A percentile compares a stretch with the other conserved stretches of the same genome.
phyloP scores from a whole-genome alignment of 352 stramenopile species.

The Globisporangium parvum region DNA sequence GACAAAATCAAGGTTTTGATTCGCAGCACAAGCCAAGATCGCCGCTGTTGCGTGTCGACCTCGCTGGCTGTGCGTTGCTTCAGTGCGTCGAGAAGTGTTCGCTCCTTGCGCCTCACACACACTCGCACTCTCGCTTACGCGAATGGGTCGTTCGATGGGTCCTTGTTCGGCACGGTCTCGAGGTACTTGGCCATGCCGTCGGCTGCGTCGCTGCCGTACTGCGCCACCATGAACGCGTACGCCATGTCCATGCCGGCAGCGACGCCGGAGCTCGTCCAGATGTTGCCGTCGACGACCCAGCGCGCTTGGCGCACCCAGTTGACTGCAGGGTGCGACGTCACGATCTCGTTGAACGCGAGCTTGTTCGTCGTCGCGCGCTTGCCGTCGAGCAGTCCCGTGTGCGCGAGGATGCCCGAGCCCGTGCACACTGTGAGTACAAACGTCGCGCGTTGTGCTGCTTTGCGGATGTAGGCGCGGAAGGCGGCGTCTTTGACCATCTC shows the following conservation, averaged over 20 bases:
- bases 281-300: conserved; percentile 33
- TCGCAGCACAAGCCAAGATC: no score
- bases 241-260: conserved; percentile 35
- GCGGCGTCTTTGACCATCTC: conserved; percentile 13
- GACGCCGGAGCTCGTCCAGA: conserved; percentile 30
- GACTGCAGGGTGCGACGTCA: conserved; percentile 9
- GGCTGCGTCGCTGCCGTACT: conserved; percentile 11
- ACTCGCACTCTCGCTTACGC: neutral
- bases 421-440: conserved; percentile 23
- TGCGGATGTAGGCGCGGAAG: conserved; percentile 16
- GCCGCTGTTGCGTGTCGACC: no score
- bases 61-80: neutral
- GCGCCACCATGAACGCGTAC: conserved; percentile 14
- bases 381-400: conserved; percentile 21
- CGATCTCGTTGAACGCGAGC: conserved; percentile 16
- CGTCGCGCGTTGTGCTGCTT: conserved; percentile 6
- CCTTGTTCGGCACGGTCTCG: conserved; percentile 18
- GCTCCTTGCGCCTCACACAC: neutral
- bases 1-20: no score
- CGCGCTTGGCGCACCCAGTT: conserved; percentile 23
- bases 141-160: conserved; percentile 20
- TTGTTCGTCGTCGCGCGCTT: conserved; percentile 28
- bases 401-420: conserved; percentile 19
- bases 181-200: conserved; percentile 14
- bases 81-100: neutral